Conservation (phyloP, 768 basidiomycete genomes). For the Tylopilus sp. region DNA sequence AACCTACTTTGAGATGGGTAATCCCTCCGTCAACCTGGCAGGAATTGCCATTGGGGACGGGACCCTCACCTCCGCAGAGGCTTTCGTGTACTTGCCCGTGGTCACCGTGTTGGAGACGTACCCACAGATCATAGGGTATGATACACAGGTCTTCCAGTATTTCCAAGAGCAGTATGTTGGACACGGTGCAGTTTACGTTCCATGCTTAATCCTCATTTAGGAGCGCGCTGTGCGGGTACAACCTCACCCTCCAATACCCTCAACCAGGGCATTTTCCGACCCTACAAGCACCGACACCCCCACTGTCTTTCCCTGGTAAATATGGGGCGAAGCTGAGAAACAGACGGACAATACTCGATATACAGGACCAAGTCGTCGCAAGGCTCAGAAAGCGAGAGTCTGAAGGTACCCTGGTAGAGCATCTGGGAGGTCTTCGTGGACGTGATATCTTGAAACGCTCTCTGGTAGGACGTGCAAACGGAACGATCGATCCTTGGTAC, state of each 20-base stretch:
- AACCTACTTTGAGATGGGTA: slow-evolving; percentile 55
- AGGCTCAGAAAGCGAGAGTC: slow-evolving; percentile 9
- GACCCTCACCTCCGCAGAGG: slow-evolving; percentile 44
- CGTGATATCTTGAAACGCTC: slow-evolving; percentile 41
- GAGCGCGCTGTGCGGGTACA: slow-evolving; percentile 58
- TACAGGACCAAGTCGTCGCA: not conserved
- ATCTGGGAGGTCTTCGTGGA: slow-evolving; percentile 18
- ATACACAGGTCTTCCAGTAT: slow-evolving; percentile 61
- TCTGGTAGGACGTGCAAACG: slow-evolving; percentile 48
- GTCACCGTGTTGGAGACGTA: slow-evolving; percentile 66
- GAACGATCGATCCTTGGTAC: slow-evolving; percentile 58
- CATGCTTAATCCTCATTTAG: slow-evolving; percentile 31
- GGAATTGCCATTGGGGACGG: slow-evolving; percentile 72
- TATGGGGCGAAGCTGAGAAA: slow-evolving; percentile 2
- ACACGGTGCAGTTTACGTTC: not conserved
- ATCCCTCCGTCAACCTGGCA: slow-evolving; percentile 62
- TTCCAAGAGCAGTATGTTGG: slow-evolving; percentile 60
- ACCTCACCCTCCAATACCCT: slow-evolving; percentile 67
- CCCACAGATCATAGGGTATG: slow-evolving; percentile 72
- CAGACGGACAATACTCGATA: slow-evolving; percentile 8
- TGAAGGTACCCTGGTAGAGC: slow-evolving; percentile 8
- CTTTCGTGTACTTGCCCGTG: slow-evolving; percentile 52
- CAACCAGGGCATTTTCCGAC: slow-evolving; percentile 50
- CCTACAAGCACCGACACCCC: not conserved
- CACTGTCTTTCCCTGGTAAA: not conserved